Base-by-base conservation (phyloP, 2,329 filamentous ascomycete species). In the Alternaria gaisen region DNA sequence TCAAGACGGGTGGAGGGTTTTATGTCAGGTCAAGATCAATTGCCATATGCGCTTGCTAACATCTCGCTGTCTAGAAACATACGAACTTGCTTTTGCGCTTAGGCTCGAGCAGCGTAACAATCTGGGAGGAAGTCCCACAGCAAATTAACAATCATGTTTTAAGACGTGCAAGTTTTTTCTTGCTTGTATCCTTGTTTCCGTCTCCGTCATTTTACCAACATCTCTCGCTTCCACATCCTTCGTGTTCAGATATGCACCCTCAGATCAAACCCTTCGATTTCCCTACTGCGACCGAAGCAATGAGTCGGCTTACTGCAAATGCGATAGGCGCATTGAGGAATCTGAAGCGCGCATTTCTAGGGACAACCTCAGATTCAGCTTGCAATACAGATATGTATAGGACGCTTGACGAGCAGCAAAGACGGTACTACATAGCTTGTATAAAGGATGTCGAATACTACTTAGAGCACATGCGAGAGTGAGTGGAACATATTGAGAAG, bases 221-320 rank as follows among this genome's bases (percentile, higher is more conserved):
- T 32, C 30, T 12, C 30, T 32, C 11, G 30, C 30, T 32, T 5
- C 11, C 11, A 12, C 10, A 12, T 32, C 11, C 9, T 32, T 32
- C 9, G 30, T 12, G 30, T 12, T 5, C 10, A 32, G 10, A 12
- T 32, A 12, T 32, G 30, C 30, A 10, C 30, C 11, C 30, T 32
- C 11, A 12, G 10, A 32, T 32, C 11, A 0, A 32, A 32, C 30
- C 30, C 5, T 32, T 11, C 5, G 1, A 32, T 4, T 12, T 32
- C 10, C 30, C 11, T 12, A 32, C 30, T 12, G 30, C 9, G 1
- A 12, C 30, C 11, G 30, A 32, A 32, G 11, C 10, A 12, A 32
- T 3, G 10, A 12, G 2, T 4, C 10, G 10, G 1, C 30, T 32
- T 12, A 32, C 1, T 11, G 1, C 1, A 4, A 12, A 34, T 4